Evolutionary conservation across 805 yeast species (phyloP), one percentile per base, ranked within the genome.

Genomic region (Wickerhamiella australiensis): DNA sequence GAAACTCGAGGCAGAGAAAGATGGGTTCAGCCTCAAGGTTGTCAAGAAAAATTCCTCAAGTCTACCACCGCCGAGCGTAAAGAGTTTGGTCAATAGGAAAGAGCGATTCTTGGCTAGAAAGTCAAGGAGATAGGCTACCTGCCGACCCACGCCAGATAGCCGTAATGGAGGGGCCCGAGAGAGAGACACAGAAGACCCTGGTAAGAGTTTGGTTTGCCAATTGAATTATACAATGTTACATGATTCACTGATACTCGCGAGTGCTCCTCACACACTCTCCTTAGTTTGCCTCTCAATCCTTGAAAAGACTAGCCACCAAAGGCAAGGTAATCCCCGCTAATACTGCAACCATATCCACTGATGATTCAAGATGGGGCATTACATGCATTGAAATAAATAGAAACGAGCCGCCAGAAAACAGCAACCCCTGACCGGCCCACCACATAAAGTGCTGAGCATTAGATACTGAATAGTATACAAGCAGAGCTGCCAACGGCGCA

Each of bases 371-470:
- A 21, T n/a, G 21, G 15, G 54, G 51, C 53, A 51, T 69, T 2
- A 81, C 76, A 57, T 82, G 85, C 55, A 77, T 68, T 9, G 85
- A 83, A 31, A 83, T 85, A 57, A 74, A 83, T 22, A 82, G 60
- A 58, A 83, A 82, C 0, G 86, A 78, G 7, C 92, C 92, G 7
- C 82, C 85, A 51, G 82, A 74, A 57, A 80, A 76, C 3, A 80
- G 63, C 44, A 83, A 61, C n/a, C 72, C 59, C 11, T 55, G 40
- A 0, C 82, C 84, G 20, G 79, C 66, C 55, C 68, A 65, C 59
- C 70, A 67, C 44, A 33, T 46, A 33, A 47, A 37, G 41, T 46
- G 42, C 15, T 25, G 12, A 37, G 35, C 47, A 15, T 29, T 27
- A 46, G 27, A 9, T n/a, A 73, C 63, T 15, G 68, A 46, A 13